Base-by-base conservation (phyloP, 2,329 filamentous ascomycete genomes). In the Drechslera avenae region DNA sequence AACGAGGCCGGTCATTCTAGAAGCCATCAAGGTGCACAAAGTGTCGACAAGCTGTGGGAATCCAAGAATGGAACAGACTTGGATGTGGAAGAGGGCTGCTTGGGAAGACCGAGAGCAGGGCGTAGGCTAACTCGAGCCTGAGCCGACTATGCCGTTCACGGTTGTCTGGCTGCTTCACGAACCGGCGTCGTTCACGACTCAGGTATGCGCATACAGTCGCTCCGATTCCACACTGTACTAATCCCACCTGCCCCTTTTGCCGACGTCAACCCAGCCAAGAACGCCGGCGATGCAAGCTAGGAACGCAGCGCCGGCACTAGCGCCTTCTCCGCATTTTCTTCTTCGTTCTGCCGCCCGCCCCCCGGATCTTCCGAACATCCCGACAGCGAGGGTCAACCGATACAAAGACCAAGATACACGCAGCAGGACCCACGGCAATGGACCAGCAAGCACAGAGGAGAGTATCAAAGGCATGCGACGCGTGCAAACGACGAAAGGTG, bases 401-500 rank as follows among this genome's bases (percentile, higher is more conserved):
- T 23, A 32, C 33, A 47, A 58, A 47, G 50, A 50, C 40, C 46
- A 50, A 33, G 26, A 41, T 41, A 32, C 52, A 49, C 54, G 45
- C 55, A 63, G 39, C 52, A 63, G 59, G 62, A 63, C 48, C 58
- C 53, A 39, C 54, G 52, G 54, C 51, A 40, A 69, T 68, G 66
- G 60, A 69, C 32, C 48, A 54, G 33, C 53, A 56, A 54, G 36
- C 51, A 50, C 60, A 65, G 21, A 72, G 69, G 57, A 59, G 69
- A 59, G 68, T 70, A 21, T 69, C 68, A 26, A 72, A 71, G 57
- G 76, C 78, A n/a, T 79, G 78, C 55, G 76, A 79, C 52, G 73
- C 75, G 5, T 80, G 77, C 63, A 76, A 76, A 43, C 61, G 75
- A 3, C 73, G 78, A 13, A 79, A 79, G 53, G 76, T 79, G 13